Evolutionary conservation across 2,329 filamentous ascomycete genomes (phyloP).

Genomic region (Gnomoniopsis sp.): DNA sequence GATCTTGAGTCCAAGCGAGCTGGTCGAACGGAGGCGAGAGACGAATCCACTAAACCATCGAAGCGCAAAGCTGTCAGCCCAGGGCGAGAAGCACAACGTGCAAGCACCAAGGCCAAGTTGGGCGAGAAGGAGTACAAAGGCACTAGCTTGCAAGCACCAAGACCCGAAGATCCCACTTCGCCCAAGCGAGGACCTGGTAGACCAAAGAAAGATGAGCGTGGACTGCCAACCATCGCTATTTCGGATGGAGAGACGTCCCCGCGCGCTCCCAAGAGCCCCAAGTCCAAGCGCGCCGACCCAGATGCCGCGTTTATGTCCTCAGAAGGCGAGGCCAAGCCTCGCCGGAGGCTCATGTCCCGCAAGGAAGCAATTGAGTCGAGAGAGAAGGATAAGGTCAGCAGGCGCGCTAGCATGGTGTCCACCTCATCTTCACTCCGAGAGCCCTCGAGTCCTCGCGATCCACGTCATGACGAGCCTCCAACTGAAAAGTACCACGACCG

Average conservation of each 20-base stretch:
- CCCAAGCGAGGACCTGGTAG: conserved; percentile 51
- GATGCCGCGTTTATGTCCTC: conserved; percentile 52
- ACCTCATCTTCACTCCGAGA: conserved; percentile 52
- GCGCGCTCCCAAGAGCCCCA: conserved; percentile 44
- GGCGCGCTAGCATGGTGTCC: conserved; percentile 56
- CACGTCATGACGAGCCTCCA: conserved; percentile 48
- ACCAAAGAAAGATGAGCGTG: conserved; percentile 52
- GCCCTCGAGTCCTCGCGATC: conserved; percentile 49
- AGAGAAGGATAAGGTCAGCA: conserved; percentile 42
- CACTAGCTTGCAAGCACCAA: conserved; percentile 38
- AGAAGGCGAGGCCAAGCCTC: conserved; percentile 57
- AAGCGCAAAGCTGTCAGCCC: conserved; percentile 50
- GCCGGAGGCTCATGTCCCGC: conserved; percentile 62
- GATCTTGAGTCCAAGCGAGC: conserved; percentile 40
- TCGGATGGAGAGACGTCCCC: conserved; percentile 55
- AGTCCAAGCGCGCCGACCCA: conserved; percentile 51
- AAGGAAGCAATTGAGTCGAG: conserved; percentile 58
- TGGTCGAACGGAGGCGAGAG: conserved; percentile 41
- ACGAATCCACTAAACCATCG: conserved; percentile 37
- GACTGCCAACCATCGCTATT: conserved; percentile 40
- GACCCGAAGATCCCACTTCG: conserved; percentile 44
- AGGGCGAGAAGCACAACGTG: conserved; percentile 44
- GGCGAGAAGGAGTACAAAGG: conserved; percentile 49
- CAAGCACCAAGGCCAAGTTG: conserved; percentile 30
- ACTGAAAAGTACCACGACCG: conserved; percentile 58